Conservation (phyloP, 306 rosid genomes). For the Malus fusca region DNA sequence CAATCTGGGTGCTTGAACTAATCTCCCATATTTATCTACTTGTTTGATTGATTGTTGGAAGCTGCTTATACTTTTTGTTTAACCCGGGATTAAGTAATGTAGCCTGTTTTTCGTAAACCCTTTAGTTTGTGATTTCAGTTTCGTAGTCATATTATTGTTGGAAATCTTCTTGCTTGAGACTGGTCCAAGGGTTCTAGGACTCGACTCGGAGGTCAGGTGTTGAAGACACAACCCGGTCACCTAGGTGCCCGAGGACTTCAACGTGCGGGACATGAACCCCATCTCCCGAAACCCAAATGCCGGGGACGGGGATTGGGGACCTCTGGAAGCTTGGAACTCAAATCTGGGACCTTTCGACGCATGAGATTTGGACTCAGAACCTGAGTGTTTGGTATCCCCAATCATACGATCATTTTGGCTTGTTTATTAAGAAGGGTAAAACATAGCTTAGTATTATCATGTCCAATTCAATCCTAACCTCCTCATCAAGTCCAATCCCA, state of each 20-base stretch:
- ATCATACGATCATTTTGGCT: no score
- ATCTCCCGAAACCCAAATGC: background rate
- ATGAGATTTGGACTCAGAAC: background rate
- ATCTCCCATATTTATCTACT: background rate
- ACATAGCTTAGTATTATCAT: no score
- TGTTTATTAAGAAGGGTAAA: no score
- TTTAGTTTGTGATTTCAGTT: background rate
- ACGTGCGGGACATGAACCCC: background rate
- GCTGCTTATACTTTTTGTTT: slow-evolving; percentile 16
- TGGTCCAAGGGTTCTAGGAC: no score
- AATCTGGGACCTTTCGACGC: background rate
- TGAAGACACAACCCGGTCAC: background rate
- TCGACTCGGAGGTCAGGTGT: no score
- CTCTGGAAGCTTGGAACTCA: background rate
- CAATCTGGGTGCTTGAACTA: background rate
- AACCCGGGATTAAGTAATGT: slow-evolving; percentile 1
- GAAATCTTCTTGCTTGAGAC: background rate
- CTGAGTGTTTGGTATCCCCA: no score
- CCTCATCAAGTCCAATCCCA: background rate
- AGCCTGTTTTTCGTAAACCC: background rate
- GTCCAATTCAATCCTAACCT: background rate
- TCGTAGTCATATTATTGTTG: background rate
- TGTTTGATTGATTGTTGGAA: background rate
- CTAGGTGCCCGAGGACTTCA: background rate
- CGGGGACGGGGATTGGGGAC: background rate